Base-by-base conservation (phyloP, 1,139 yeast genomes). In the Scheffersomyces stambukii region DNA sequence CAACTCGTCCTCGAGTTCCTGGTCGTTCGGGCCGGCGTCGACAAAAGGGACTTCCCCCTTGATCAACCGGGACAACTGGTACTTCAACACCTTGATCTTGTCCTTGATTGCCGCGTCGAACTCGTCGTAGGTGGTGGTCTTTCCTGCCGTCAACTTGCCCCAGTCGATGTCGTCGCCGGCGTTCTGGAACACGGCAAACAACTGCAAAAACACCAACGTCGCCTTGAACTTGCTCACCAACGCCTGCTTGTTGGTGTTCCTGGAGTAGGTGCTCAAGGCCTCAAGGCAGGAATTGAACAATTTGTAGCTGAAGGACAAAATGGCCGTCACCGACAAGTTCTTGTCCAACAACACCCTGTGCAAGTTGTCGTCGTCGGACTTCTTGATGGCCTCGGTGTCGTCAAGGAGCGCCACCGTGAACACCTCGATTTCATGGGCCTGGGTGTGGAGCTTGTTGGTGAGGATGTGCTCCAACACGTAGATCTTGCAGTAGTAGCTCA, bases 391-490 rank as follows among this genome's bases (percentile, higher is more conserved):
- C 46, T 85, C 95, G 19, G 86, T 72, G 4, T 73, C 73, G 46
- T 79, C 89, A 35, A 85, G 58, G 32, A 85, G 57, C 5, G 48
- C 45, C 28, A 78, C 61, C 0, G 86, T 81, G 46, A 75, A 80
- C 2, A 41, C 45, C 19, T 82, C 84, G 12, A 73, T 71, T 4
- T 66, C 75, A 9, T 64, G 57, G 34, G 74, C 69, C 2, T 54
- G 46, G 13, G 65, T 53, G 46, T 85, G 94, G 16, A 78, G 60
- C 38, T 75, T 73, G 29, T 70, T 54, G 27, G 65, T 66, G 16
- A 85, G 57, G 6, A 85, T 78, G 43, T 72, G 64, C 46, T 84
- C 86, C 8, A 81, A 77, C 0, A 84, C 83, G 42, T 79, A 77
- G 21, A 58, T 43, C 46, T 68, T 66, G 50, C 82, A 76, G 48